These are phyloP conservation scores for Daldinia sp. DNA, from an alignment of 2,329 filamentous ascomycete genomes.

Conservation along the genomic window DNA sequence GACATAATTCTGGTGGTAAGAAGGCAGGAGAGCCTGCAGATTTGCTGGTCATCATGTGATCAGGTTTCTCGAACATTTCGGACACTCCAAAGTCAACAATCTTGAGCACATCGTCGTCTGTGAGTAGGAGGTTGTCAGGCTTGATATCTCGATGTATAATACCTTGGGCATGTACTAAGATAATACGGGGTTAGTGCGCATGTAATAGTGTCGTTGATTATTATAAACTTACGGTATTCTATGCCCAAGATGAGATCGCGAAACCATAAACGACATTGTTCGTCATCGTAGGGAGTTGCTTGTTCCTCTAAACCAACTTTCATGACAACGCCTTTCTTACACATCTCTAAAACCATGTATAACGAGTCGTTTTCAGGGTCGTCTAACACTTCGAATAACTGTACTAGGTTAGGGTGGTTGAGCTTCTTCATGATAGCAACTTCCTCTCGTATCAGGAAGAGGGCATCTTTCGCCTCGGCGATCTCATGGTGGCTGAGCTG, in stretches of 20 bases:
- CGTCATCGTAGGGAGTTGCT: conserved; percentile 84
- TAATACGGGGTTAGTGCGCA: conserved; percentile 38
- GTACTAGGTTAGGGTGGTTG: conserved; percentile 93
- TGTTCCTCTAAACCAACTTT: conserved; percentile 88
- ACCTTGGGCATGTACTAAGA: conserved; percentile 86
- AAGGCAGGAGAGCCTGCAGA: conserved; percentile 96
- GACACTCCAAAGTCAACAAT: conserved; percentile 99
- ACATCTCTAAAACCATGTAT: conserved; percentile 99
- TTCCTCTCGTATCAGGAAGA: conserved; percentile 93
- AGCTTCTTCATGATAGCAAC: conserved; percentile 99
- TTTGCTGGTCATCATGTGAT: conserved; percentile 91
- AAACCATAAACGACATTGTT: conserved; percentile 91
- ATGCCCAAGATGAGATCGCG: conserved; percentile 94
- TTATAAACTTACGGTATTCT: conserved; percentile 78
- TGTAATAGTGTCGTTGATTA: not conserved
- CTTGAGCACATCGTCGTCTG: conserved; percentile 92
- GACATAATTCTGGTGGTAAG: conserved; percentile 90
- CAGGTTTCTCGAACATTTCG: conserved; percentile 91
- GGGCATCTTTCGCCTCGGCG: conserved; percentile 74
- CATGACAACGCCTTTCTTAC: conserved; percentile 97
- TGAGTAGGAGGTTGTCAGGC: conserved; percentile 93
- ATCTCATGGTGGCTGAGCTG: conserved; percentile 59
- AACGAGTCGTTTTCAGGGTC: conserved; percentile 95
- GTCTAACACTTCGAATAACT: conserved; percentile 92
- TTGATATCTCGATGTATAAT: conserved; percentile 98